Evolutionary conservation across 495 filamentous ascomycete genomes (phyloP).

Genomic region (Neurospora discreta): DNA sequence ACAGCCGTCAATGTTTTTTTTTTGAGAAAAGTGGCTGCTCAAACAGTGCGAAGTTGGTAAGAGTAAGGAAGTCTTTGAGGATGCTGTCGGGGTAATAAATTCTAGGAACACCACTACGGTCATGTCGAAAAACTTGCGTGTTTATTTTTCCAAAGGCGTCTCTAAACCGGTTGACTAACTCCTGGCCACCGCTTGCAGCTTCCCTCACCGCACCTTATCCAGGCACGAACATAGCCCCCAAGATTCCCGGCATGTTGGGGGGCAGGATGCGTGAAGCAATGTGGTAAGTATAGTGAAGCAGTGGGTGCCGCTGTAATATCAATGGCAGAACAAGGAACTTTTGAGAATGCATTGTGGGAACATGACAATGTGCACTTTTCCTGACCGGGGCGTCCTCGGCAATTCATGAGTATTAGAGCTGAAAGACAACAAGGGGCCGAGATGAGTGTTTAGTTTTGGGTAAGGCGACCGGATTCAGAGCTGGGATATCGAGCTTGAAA

Average conservation of each 20-base stretch:
- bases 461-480: not conserved
- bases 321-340: not conserved
- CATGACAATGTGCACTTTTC: not conserved
- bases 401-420: not conserved
- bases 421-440: not conserved
- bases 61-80: not conserved
- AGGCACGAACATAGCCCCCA: not conserved
- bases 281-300: not conserved
- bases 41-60: not conserved
- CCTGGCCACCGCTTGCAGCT: not conserved
- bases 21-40: not conserved
- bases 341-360: not conserved
- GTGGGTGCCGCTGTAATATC: not conserved
- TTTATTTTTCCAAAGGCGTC: not conserved
- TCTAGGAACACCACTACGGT: not conserved
- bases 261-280: not conserved
- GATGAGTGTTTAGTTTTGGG: not conserved
- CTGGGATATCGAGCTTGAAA: not conserved
- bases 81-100: not conserved
- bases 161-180: not conserved
- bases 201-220: not conserved
- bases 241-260: not conserved
- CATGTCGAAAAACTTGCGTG: not conserved
- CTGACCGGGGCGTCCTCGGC: not conserved
- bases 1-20: not conserved